Conservation (phyloP, 306 rosid species). For the Crataegus laevigata region DNA sequence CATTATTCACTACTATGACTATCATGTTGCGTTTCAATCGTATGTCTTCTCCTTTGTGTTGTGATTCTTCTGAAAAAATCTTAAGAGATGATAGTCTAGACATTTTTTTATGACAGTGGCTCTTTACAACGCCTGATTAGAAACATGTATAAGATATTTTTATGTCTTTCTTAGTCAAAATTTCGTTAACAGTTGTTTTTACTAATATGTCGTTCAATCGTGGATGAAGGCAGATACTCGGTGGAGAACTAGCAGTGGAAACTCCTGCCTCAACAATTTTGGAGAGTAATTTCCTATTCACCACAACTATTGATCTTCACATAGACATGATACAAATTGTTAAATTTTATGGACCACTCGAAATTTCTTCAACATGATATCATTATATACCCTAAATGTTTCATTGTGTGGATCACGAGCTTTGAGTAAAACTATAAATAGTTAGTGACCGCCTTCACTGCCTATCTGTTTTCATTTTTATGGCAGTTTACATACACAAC, state of each 20-base stretch:
- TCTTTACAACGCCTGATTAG: not conserved
- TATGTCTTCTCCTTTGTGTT: not conserved
- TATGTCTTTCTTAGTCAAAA: not conserved
- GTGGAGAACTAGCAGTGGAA: slow-evolving; percentile 41
- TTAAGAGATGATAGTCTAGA: not conserved
- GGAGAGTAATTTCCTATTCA: slow-evolving; percentile 44
- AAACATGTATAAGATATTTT: not conserved
- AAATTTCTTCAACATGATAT: not conserved
- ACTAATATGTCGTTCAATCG: slow-evolving; percentile 8
- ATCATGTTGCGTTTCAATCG: not conserved
- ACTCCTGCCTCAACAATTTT: slow-evolving; percentile 19
- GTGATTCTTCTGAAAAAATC: not conserved
- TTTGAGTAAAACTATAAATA: not conserved
- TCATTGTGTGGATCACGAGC: not conserved
- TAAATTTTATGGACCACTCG: not conserved
- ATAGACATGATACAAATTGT: not conserved
- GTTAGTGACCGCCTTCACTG: not conserved
- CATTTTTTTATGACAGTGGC: not conserved
- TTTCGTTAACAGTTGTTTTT: not conserved
- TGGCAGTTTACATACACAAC: not conserved
- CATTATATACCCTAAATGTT: not conserved
- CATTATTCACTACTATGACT: not conserved
- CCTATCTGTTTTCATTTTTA: not conserved
- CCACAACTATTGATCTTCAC: not conserved
- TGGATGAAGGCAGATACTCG: slow-evolving; percentile 79